phyloP scores from a whole-genome alignment of 2,329 filamentous ascomycete genomes.

The Lasiodiplodia hormozganensis region DNA sequence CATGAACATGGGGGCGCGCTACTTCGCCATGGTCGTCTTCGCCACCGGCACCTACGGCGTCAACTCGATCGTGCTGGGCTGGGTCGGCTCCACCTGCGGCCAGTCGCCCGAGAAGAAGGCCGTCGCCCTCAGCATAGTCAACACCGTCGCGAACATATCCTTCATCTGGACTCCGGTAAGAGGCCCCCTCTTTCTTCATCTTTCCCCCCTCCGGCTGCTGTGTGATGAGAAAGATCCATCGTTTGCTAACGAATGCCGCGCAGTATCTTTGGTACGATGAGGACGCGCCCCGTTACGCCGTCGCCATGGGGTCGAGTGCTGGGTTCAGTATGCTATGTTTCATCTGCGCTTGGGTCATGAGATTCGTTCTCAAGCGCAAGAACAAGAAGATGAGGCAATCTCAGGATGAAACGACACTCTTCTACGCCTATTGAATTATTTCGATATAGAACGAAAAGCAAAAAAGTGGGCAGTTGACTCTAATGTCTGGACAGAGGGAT shows the following conservation, averaged over 20 bases:
- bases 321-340: conserved; percentile 43
- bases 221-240: not conserved
- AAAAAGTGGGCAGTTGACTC: too few relatives aligned
- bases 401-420: conserved; percentile 37
- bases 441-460: not conserved
- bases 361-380: conserved; percentile 40
- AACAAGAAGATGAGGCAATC: conserved; percentile 42
- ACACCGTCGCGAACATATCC: conserved; percentile 48
- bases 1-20: conserved; percentile 40
- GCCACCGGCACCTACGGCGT: conserved; percentile 39
- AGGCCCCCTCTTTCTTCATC: not conserved
- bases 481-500: too few relatives aligned
- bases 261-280: conserved; percentile 45
- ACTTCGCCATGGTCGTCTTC: conserved; percentile 44
- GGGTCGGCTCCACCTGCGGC: conserved; percentile 51
- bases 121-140: conserved; percentile 51
- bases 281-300: conserved; percentile 41
- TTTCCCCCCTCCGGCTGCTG: not conserved
- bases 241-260: not conserved
- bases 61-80: conserved; percentile 46
- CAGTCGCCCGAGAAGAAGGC: conserved; percentile 54
- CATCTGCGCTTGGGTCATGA: conserved; percentile 41
- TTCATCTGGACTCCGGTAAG: conserved; percentile 44
- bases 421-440: conserved; percentile 42
- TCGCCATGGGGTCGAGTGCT: conserved; percentile 42